Conservation (phyloP, 1,284 basidiomycete species). For the Anthracocystis panici-leucophaei region DNA sequence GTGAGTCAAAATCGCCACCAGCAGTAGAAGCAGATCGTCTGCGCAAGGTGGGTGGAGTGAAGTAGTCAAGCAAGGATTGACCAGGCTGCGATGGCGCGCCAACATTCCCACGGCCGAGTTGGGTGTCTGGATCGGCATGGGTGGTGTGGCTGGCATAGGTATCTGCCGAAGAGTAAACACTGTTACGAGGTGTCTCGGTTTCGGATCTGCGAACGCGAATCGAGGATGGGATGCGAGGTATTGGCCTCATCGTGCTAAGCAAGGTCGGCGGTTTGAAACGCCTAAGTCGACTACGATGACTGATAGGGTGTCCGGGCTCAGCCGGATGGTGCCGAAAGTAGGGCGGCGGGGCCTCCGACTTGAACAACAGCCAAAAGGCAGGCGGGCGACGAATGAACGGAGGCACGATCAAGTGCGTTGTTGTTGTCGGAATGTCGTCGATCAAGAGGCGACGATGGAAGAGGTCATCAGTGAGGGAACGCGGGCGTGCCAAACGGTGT, state of each 20-base stretch:
- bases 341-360: background rate
- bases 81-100: conserved; percentile 2
- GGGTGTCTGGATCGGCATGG: background rate
- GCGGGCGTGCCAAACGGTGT: background rate
- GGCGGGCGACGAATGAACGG: background rate
- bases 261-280: background rate
- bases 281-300: too few species aligned
- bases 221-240: conserved; percentile 44
- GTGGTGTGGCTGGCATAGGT: conserved; percentile 5
- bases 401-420: background rate
- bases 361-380: too few species aligned
- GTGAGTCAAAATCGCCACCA: background rate
- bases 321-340: conserved; percentile 1
- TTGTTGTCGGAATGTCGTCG: background rate
- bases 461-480: background rate
- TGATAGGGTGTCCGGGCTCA: background rate
- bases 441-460: background rate
- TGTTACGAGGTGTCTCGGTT: conserved; percentile 10
- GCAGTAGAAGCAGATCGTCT: conserved; percentile 15
- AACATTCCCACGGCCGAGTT: background rate
- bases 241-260: conserved; percentile 8
- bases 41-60: conserved; percentile 2
- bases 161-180: conserved; percentile 27
- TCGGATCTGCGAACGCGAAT: conserved; percentile 40
- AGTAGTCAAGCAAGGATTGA: conserved; percentile 18